Evolutionary conservation across 352 stramenopile species (phyloP).

Genomic region (Pythium sp.): DNA sequence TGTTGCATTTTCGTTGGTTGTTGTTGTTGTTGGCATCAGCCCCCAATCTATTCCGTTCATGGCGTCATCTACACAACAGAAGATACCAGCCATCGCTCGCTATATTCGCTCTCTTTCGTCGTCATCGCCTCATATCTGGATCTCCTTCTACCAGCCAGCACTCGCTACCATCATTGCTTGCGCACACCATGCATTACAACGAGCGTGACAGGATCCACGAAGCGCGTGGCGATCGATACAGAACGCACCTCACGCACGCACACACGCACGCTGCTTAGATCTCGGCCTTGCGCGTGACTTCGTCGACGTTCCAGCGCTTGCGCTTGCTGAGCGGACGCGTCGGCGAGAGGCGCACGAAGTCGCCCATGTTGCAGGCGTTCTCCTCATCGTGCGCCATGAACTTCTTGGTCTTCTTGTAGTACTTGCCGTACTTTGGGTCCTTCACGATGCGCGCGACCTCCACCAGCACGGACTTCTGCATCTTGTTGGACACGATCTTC

Average conservation of each 20-base stretch:
- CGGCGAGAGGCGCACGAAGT: conserved; percentile 74
- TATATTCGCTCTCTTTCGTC: not conserved
- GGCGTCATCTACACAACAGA: not conserved
- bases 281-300: conserved; percentile 87
- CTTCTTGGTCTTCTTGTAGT: conserved; percentile 95
- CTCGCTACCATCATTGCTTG: not conserved
- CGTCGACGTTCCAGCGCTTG: conserved; percentile 88
- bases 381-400: conserved; percentile 98
- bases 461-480: conserved; percentile 96
- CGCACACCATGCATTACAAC: not conserved
- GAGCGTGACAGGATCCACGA: not conserved
- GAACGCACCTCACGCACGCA: not conserved
- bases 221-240: not conserved
- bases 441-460: conserved; percentile 93
- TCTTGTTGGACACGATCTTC: conserved; percentile 95
- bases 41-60: conserved; percentile 11
- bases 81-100: not conserved
- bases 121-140: not conserved
- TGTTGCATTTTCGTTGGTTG: conserved; percentile 24
- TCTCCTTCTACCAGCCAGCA: not conserved
- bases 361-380: conserved; percentile 90
- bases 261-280: conserved; percentile 37
- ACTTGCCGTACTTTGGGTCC: conserved; percentile 94
- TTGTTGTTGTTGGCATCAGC: conserved; percentile 2
- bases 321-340: conserved; percentile 84